Conservation (phyloP, 75 land plant genomes). For the Selaginella tamariscina region DNA sequence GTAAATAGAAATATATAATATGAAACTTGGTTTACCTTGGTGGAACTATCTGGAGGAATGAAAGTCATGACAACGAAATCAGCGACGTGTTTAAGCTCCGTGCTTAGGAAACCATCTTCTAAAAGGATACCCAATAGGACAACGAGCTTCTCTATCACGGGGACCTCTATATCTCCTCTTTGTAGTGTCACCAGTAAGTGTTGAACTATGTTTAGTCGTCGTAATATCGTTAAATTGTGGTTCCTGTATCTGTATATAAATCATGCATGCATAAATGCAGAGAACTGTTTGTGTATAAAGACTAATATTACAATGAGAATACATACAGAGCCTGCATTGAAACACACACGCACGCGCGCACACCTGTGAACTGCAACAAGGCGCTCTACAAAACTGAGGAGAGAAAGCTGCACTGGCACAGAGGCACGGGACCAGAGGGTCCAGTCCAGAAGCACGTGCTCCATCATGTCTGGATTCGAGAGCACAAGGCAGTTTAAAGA, state of each 20-base stretch:
- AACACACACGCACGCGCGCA: no score
- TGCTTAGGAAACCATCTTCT: constrained; percentile 85
- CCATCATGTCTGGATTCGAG: constrained; percentile 96
- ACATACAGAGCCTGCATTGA: no score
- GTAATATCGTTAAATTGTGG: constrained; percentile 77
- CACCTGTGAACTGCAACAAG: constrained; percentile 90
- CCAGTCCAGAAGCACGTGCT: constrained; percentile 95
- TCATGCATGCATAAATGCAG: no score
- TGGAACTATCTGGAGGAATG: constrained; percentile 87
- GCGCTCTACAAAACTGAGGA: constrained; percentile 80
- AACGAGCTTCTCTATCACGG: constrained; percentile 82
- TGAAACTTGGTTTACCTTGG: no score
- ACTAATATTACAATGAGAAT: no score
- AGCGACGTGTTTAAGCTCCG: constrained; percentile 83
- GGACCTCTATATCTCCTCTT: constrained; percentile 90
- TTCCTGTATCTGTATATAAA: no score
- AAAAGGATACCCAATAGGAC: constrained; percentile 74
- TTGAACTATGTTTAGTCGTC: constrained; percentile 78
- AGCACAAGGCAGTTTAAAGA: constrained; percentile 72
- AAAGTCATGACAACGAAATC: constrained; percentile 97
- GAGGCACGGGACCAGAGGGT: constrained; percentile 89
- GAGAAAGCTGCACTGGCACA: constrained; percentile 63
- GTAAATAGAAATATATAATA: no score
- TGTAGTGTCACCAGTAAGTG: constrained; percentile 88
- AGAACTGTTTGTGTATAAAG: no score